Percentiles rank a stretch among this genome's conserved stretches.
These are phyloP conservation scores for Erodium moschatum DNA, from an alignment of 441 rosid species.

Conservation along the genomic window DNA sequence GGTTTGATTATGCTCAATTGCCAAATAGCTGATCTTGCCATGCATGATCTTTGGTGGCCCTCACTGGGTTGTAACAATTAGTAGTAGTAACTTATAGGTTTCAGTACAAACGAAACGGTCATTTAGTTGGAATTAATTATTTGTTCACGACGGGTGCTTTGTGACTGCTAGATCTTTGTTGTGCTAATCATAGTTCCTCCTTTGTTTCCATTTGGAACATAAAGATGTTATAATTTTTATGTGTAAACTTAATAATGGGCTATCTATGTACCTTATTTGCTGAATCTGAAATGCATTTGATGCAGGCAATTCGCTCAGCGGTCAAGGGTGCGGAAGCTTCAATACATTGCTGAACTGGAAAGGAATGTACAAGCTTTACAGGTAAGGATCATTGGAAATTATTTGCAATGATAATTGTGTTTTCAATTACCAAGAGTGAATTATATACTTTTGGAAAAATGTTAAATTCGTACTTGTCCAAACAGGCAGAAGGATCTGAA, in stretches of 20 bases:
- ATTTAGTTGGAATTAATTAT: neutral
- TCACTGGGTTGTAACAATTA: neutral
- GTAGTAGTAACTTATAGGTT: neutral
- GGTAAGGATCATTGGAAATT: conserved; percentile 33
- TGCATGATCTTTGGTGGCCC: neutral
- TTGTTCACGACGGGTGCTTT: neutral
- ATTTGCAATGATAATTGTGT: conserved; percentile 7
- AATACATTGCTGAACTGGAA: conserved; percentile 98
- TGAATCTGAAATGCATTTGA: conserved; percentile 15
- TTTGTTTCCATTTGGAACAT: neutral
- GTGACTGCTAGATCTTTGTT: neutral
- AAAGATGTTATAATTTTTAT: neutral
- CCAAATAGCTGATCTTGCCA: neutral
- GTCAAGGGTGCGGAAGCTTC: conserved; percentile 94
- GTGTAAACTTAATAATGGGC: neutral
- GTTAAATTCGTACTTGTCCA: neutral
- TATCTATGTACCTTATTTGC: conserved; percentile 11
- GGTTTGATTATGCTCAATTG: neutral
- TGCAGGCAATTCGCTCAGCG: conserved; percentile 99
- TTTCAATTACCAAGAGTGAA: neutral
- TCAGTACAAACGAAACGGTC: neutral
- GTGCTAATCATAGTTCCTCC: neutral
- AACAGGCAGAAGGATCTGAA: conserved; percentile 85
- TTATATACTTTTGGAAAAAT: neutral
- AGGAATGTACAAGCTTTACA: conserved; percentile 93